Base-by-base conservation (phyloP, 2,329 filamentous ascomycete genomes). In the Xylaria hypoxylon region DNA sequence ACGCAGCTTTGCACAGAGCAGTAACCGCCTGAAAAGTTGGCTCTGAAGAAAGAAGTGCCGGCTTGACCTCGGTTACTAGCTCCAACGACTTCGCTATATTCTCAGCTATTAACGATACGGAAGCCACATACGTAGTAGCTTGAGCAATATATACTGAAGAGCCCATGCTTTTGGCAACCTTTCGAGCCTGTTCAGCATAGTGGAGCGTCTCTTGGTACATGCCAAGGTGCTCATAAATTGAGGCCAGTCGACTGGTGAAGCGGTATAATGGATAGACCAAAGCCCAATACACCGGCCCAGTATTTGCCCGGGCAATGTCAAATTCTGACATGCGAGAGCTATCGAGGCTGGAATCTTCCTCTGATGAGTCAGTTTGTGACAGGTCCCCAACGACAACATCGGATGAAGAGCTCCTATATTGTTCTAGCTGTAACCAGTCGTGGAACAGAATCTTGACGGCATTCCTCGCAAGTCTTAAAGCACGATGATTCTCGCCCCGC, bases 161-260 rank as follows among this genome's bases (percentile, higher is more conserved):
- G 53, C 86, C 83, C 8, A 92, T 87, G n/a, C 86, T 87, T 65
- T 86, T 84, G 24, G 92, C 92, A 66, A 97, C 87, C 73, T 91
- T 93, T 60, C 91, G 84, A 0, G 94, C 94, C 73, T 96, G 92
- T 71, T 97, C 91, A 1, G 91, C 90, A 72, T 97, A 96, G 76
- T 94, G 96, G 0, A 95, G 81, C 1, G 95, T 95, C 77, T 98
- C 95, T 67, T 93, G 90, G 70, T 94, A 93, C 79, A 97, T 87
- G 31, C 96, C 96, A 69, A 96, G 87, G 70, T 97, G 91, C 1
- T 91, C 89, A 72, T 94, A 97, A 1, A 97, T 83, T 3, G 86
- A 86, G 0, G 93, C 93, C 2, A 97, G 86, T 64, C 94, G 90
- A 66, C 90, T 80, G 15, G 97, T 82, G 62, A 89, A 88, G 33